Evolutionary conservation across 257 asterid genomes (phyloP).

Genomic region (Nicotiana noctiflora): DNA sequence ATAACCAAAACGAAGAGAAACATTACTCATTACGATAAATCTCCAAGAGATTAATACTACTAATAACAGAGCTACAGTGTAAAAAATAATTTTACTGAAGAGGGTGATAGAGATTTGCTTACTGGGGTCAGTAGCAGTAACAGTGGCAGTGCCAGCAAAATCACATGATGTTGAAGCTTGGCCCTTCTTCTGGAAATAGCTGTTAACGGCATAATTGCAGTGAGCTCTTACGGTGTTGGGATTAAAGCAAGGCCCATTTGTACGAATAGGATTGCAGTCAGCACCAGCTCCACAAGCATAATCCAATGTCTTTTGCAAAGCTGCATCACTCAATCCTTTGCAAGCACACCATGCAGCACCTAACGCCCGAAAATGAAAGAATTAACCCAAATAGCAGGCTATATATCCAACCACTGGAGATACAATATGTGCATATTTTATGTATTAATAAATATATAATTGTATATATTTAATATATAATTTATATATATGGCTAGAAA

Average conservation of each 20-base stretch:
- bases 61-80: not conserved
- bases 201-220: conserved; percentile 82
- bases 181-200: conserved; percentile 65
- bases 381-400: too few species aligned
- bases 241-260: conserved; percentile 52
- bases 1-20: not conserved
- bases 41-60: not conserved
- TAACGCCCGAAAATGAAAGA: not conserved
- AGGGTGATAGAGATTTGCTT: conserved; percentile 1
- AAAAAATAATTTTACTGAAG: not conserved
- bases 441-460: too few species aligned
- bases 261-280: conserved; percentile 62
- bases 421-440: too few species aligned
- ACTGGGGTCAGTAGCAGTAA: conserved; percentile 60
- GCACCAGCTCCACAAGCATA: conserved; percentile 92
- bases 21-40: not conserved
- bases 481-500: too few species aligned
- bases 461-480: too few species aligned
- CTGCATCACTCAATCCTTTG: conserved; percentile 49
- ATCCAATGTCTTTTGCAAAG: conserved; percentile 67
- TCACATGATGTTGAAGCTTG: conserved; percentile 59
- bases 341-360: conserved; percentile 86
- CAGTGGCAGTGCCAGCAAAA: conserved; percentile 59
- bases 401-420: too few species aligned
- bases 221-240: conserved; percentile 71